Percentiles rank a stretch among this genome's conserved stretches.
Conservation (phyloP, 1,139 yeast genomes). For the Saccharomyces hybrid region DNA sequence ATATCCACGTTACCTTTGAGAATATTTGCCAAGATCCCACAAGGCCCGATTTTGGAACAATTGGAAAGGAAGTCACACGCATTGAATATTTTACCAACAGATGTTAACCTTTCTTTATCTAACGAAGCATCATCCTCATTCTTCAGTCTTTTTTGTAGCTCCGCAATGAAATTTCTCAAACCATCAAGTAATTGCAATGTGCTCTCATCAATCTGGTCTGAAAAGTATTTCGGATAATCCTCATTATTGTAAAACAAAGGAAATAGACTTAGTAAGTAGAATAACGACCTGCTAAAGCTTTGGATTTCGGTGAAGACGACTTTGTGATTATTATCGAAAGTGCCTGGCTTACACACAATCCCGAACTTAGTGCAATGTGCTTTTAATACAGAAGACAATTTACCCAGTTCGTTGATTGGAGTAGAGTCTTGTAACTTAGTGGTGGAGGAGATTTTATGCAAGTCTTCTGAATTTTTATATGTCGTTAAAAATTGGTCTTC, state of each 20-base stretch:
- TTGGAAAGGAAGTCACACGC: conserved; percentile 42
- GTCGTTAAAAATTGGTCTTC: conserved; percentile 17
- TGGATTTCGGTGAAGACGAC: conserved; percentile 50
- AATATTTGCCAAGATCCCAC: conserved; percentile 42
- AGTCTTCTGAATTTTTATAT: conserved; percentile 15
- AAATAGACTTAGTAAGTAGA: conserved; percentile 40
- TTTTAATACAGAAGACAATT: conserved; percentile 49
- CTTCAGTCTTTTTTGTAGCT: conserved; percentile 24
- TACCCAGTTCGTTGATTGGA: conserved; percentile 53
- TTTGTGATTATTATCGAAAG: conserved; percentile 26
- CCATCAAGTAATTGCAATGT: conserved; percentile 33
- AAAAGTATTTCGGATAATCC: conserved; percentile 36
- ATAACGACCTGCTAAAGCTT: conserved; percentile 41
- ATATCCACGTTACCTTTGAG: conserved; percentile 41
- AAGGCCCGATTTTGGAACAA: conserved; percentile 41
- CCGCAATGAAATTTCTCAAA: conserved; percentile 30
- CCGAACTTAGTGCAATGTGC: conserved; percentile 80
- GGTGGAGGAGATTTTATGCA: conserved; percentile 18
- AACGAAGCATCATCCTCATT: conserved; percentile 10
- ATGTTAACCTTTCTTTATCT: conserved; percentile 40
- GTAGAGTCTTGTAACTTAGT: conserved; percentile 24
- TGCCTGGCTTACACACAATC: conserved; percentile 54
- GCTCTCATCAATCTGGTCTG: conserved; percentile 34
- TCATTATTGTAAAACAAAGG: conserved; percentile 35
- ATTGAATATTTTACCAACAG: conserved; percentile 62